These are phyloP conservation scores for Eucalyptus erythrocorys DNA, from an alignment of 345 rosid species.

Conservation along the genomic window DNA sequence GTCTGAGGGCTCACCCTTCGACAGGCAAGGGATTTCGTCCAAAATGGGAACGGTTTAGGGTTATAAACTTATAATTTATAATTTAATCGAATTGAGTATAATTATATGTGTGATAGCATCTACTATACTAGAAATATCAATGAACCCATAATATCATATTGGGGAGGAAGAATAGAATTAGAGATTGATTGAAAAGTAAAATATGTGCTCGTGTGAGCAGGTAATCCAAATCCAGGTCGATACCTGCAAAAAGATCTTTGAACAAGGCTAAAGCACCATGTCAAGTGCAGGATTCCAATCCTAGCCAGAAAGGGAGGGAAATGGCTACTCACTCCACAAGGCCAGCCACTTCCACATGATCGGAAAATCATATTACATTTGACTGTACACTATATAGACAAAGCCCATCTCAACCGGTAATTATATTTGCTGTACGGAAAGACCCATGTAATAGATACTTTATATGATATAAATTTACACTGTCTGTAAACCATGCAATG, in stretches of 20 bases:
- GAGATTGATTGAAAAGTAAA: not conserved
- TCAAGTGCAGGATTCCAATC: not conserved
- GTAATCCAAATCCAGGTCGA: not conserved
- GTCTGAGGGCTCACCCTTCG: not conserved
- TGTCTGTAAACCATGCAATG: not conserved
- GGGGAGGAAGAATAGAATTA: not conserved
- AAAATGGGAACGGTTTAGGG: not conserved
- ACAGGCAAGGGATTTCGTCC: fast-evolving
- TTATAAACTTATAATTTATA: not conserved
- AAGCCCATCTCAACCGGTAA: fast-evolving
- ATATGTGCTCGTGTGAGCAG: not conserved
- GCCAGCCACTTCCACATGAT: not conserved
- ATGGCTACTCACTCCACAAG: not conserved
- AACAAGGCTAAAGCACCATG: fast-evolving
- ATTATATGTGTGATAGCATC: not conserved
- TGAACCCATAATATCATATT: not conserved
- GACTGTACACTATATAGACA: not conserved
- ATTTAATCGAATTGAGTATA: not conserved
- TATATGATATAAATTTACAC: fast-evolving
- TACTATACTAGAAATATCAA: not conserved
- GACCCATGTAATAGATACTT: not conserved
- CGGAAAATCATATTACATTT: not conserved
- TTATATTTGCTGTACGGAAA: not conserved
- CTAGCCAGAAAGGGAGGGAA: not conserved
- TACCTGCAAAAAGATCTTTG: not conserved